A percentile compares a stretch with the other conserved stretches of the same genome.
These are phyloP conservation scores for Umbelopsis ramanniana DNA, from an alignment of 192 early-diverging fungal species.

Conservation along the genomic window DNA sequence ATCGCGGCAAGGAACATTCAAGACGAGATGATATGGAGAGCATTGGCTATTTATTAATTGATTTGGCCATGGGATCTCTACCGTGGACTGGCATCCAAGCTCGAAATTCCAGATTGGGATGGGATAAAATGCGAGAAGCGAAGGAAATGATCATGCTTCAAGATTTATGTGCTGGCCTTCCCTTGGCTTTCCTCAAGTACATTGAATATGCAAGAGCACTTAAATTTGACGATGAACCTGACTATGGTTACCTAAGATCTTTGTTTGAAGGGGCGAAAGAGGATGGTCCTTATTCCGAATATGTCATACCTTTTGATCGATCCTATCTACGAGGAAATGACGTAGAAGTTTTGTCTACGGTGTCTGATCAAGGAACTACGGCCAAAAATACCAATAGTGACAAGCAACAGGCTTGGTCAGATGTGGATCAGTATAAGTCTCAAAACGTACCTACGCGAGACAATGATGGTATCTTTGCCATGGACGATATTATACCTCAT, in stretches of 20 bases:
- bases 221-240: slow-evolving; percentile 75
- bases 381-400: background rate
- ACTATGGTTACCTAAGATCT: slow-evolving; percentile 74
- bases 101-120: slow-evolving; percentile 78
- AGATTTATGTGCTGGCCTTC: slow-evolving; percentile 79
- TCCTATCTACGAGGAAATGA: background rate
- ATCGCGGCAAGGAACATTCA: slow-evolving; percentile 80
- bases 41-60: slow-evolving; percentile 81
- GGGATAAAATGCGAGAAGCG: slow-evolving; percentile 86
- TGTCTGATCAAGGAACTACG: slow-evolving; percentile 21
- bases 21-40: slow-evolving; percentile 87
- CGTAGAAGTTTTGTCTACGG: slow-evolving; percentile 4
- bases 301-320: slow-evolving; percentile 1
- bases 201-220: slow-evolving; percentile 74
- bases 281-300: slow-evolving; percentile 19
- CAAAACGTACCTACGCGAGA: background rate
- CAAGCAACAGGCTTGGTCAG: background rate
- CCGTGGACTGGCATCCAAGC: slow-evolving; percentile 91
- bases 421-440: background rate
- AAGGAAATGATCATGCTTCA: slow-evolving; percentile 76
- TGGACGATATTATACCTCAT: slow-evolving; percentile 32
- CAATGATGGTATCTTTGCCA: slow-evolving; percentile 30
- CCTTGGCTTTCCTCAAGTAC: slow-evolving; percentile 71
- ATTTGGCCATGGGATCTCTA: slow-evolving; percentile 72
- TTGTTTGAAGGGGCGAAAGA: slow-evolving; percentile 30